Evolutionary conservation across 345 rosid genomes (phyloP).

Genomic region (Rubroshorea leprosula): DNA sequence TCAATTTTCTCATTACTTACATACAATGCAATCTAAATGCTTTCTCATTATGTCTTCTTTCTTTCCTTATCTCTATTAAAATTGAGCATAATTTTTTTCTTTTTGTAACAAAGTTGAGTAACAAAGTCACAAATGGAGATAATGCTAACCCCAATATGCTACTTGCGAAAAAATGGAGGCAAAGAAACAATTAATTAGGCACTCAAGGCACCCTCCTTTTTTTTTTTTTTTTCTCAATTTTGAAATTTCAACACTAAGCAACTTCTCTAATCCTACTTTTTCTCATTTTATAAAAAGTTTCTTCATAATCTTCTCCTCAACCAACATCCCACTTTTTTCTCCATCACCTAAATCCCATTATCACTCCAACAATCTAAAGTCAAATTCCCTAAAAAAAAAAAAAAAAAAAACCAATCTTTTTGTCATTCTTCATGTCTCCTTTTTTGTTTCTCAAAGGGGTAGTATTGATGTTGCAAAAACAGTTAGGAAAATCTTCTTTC

Average conservation of each 20-base stretch:
- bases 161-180: slow-evolving; percentile 12
- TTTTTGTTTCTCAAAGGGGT: slow-evolving; percentile 9
- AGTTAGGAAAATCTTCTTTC: slow-evolving; percentile 35
- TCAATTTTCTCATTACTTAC: slow-evolving; percentile 1
- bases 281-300: slow-evolving; percentile 17
- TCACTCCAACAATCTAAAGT: slow-evolving; percentile 15
- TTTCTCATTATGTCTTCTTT: no score
- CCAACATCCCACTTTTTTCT: no score
- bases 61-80: not conserved
- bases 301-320: slow-evolving; percentile 6
- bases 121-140: slow-evolving; percentile 7
- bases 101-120: not conserved
- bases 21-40: no score
- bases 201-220: slow-evolving; percentile 35
- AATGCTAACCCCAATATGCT: slow-evolving; percentile 2
- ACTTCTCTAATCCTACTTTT: no score
- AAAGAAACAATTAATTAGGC: slow-evolving; percentile 15
- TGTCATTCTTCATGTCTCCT: not conserved
- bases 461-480: slow-evolving; percentile 46
- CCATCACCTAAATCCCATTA: slow-evolving; percentile 20
- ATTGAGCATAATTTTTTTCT: not conserved
- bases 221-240: slow-evolving; percentile 41
- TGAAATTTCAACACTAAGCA: slow-evolving; percentile 42
- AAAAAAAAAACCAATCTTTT: slow-evolving; percentile 10
- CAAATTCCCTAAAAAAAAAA: slow-evolving; percentile 5